Conservation (phyloP, 176 grass and related monocot genomes). For the maize (Zea mays) region Zm-B73-REFERENCE-NAM-5.0 NC_050102.1:176411001-176411500, state of each 20-base stretch:
- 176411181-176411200: not conserved
- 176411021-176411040: not conserved
- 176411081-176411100: not conserved
- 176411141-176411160: not conserved
- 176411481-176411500: not conserved
- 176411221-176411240: slow-evolving; percentile 6
- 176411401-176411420: not conserved
- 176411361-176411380: not conserved
- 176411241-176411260: not conserved
- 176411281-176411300: not conserved
- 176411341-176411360: not conserved
- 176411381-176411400: not conserved
- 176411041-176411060: slow-evolving; percentile 4
- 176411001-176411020: slow-evolving; percentile 1
- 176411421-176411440: not conserved
- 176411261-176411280: not conserved
- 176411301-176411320: not conserved
- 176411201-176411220: not conserved
- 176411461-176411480: not conserved
- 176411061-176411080: slow-evolving; percentile 24
- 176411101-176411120: slow-evolving; percentile 27
- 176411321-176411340: not conserved
- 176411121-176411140: not conserved
- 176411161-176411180: not conserved
- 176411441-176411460: not conserved